Evolutionary conservation across 1,139 yeast genomes (phyloP).

Genomic region (Taiozyma sp.): DNA sequence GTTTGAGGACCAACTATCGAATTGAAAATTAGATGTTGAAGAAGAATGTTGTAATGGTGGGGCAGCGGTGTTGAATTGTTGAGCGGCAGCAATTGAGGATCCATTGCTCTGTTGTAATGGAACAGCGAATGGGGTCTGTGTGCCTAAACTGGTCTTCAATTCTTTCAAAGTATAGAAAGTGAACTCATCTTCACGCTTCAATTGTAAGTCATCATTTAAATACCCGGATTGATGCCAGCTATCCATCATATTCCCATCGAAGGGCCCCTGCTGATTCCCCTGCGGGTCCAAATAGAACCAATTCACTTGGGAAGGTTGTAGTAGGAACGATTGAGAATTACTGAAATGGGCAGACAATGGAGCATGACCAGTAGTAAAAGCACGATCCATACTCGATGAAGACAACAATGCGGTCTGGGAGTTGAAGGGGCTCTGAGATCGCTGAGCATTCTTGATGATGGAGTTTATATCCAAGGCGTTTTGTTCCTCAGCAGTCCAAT

Average conservation of each 20-base stretch:
- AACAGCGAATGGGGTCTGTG: conserved; percentile 50
- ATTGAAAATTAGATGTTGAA: conserved; percentile 1
- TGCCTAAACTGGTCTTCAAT: conserved; percentile 31
- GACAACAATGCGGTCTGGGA: conserved; percentile 1
- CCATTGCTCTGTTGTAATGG: conserved; percentile 38
- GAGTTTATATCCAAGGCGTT: conserved; percentile 21
- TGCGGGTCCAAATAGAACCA: conserved; percentile 75
- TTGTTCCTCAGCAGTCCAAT: conserved; percentile 20
- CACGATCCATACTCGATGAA: not conserved
- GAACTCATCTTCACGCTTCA: conserved; percentile 49
- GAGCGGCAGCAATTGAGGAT: conserved; percentile 1
- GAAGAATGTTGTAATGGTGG: not conserved
- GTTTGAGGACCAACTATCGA: not conserved
- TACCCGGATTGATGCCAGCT: conserved; percentile 67
- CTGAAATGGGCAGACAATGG: conserved; percentile 8
- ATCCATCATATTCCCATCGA: conserved; percentile 70
- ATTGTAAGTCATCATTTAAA: conserved; percentile 46
- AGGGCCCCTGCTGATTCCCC: conserved; percentile 78
- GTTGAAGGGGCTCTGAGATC: conserved; percentile 1
- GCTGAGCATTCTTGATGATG: conserved; percentile 15
- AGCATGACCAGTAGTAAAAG: conserved; percentile 3
- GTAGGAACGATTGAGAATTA: conserved; percentile 9
- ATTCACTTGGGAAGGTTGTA: conserved; percentile 38
- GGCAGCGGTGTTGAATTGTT: conserved; percentile 1
- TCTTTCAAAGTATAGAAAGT: conserved; percentile 38